phyloP scores from a whole-genome alignment of 228 moss, liverwort and hornwort genomes.

The Sphagnum magellanicum region DNA sequence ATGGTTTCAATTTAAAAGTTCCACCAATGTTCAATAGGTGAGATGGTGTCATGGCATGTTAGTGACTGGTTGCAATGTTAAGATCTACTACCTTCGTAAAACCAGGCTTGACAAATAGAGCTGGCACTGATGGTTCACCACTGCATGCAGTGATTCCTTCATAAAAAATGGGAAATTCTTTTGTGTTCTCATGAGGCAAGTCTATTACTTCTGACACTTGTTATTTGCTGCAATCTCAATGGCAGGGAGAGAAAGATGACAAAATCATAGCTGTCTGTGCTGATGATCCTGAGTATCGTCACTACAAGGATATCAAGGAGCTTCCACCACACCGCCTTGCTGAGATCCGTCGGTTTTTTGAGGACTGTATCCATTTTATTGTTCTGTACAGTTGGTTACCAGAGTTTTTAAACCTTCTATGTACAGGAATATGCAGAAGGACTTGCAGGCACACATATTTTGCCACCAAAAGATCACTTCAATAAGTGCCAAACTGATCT shows the following conservation, averaged over 20 bases:
- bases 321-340: constrained; percentile 64
- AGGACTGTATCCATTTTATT: constrained; percentile 46
- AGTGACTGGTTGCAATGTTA: too few relatives aligned
- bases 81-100: too few relatives aligned
- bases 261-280: constrained; percentile 74
- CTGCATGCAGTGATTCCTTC: constrained; percentile 34
- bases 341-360: constrained; percentile 69
- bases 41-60: too few relatives aligned
- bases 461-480: too few relatives aligned
- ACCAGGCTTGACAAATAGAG: not conserved
- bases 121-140: constrained; percentile 1
- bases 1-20: too few relatives aligned
- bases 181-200: constrained; percentile 66
- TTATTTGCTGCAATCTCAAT: not conserved
- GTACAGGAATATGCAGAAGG: too few relatives aligned
- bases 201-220: not conserved
- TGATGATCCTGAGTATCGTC: constrained; percentile 64
- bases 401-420: not conserved
- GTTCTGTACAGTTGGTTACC: not conserved
- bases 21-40: too few relatives aligned
- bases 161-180: constrained; percentile 47
- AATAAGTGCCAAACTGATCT: not conserved
- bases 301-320: constrained; percentile 65
- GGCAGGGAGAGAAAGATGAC: constrained; percentile 72
- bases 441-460: not conserved